phyloP scores from a whole-genome alignment of 176 grass and related monocot species.

The Musa acuminata region DNA sequence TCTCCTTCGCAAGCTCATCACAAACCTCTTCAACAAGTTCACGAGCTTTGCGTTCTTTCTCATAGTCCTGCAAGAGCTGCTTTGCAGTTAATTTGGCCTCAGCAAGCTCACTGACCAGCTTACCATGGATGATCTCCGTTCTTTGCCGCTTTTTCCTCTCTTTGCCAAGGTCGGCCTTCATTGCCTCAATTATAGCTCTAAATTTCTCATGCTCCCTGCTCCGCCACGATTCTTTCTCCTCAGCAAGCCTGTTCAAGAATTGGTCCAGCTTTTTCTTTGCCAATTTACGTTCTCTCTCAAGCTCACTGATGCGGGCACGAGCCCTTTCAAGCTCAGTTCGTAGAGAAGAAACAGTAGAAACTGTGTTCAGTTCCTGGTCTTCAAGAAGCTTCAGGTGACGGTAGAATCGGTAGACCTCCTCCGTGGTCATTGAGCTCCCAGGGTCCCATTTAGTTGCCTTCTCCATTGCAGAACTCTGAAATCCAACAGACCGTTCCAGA shows the following conservation, averaged over 20 bases:
- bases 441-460: conserved; percentile 99
- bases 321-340: conserved; percentile 64
- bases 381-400: conserved; percentile 63
- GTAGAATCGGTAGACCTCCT: conserved; percentile 67
- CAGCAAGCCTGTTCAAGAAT: conserved; percentile 81
- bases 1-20: conserved; percentile 86
- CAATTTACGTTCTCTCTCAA: conserved; percentile 53
- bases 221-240: conserved; percentile 83
- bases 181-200: conserved; percentile 64
- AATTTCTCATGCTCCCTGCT: conserved; percentile 81
- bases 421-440: conserved; percentile 44
- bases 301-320: conserved; percentile 38
- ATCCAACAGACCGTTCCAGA: conserved; percentile 24
- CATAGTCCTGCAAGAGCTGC: conserved; percentile 68
- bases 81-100: conserved; percentile 67
- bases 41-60: conserved; percentile 68
- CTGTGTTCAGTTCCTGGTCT: conserved; percentile 34
- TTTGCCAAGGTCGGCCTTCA: conserved; percentile 76
- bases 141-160: conserved; percentile 81
- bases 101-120: conserved; percentile 62
- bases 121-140: conserved; percentile 61
- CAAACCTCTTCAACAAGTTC: conserved; percentile 82
- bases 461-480: conserved; percentile 52
- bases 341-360: conserved; percentile 44
- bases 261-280: conserved; percentile 86